Conservation (phyloP, 495 filamentous ascomycete species). For the Penicillium coffeae region DNA sequence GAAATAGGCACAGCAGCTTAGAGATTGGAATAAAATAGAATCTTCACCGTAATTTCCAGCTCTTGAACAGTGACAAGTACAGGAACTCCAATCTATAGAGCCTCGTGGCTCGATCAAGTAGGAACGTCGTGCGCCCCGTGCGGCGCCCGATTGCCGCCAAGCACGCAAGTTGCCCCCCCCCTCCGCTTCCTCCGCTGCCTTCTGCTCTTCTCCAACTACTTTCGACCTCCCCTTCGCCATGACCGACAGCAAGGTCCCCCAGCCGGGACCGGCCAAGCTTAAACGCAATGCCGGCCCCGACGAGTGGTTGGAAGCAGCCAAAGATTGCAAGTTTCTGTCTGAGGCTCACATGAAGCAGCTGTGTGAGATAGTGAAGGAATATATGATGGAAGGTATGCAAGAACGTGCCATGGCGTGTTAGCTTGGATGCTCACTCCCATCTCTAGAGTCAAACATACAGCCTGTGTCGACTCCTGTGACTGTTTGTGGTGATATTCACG, state of each 20-base stretch:
- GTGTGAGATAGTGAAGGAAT: constrained; percentile 98
- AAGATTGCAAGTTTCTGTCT: constrained; percentile 93
- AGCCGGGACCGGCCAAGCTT: constrained; percentile 85
- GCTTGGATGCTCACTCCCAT: neutral
- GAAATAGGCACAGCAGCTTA: neutral
- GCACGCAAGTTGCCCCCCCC: constrained; percentile 10
- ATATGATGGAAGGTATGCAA: constrained; percentile 82
- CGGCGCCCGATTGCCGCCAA: constrained; percentile 14
- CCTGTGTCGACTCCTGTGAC: constrained; percentile 96
- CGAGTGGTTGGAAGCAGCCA: constrained; percentile 93
- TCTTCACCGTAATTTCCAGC: no score
- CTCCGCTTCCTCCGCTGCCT: constrained; percentile 1
- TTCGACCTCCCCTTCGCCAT: constrained; percentile 21
- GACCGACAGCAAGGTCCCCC: constrained; percentile 64
- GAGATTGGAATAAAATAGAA: no score
- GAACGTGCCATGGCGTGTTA: neutral
- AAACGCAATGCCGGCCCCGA: constrained; percentile 79
- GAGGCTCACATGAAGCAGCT: constrained; percentile 97
- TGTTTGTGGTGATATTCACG: constrained; percentile 96
- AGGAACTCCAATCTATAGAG: no score
- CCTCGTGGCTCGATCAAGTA: neutral
- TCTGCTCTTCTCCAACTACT: constrained; percentile 4
- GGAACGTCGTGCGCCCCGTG: constrained; percentile 9
- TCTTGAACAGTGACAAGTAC: no score
- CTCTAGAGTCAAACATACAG: constrained; percentile 91